Percentiles rank a stretch among this genome's conserved stretches.
Conservation (phyloP, 2,329 filamentous ascomycete species). For the Aspergillus sp. region DNA sequence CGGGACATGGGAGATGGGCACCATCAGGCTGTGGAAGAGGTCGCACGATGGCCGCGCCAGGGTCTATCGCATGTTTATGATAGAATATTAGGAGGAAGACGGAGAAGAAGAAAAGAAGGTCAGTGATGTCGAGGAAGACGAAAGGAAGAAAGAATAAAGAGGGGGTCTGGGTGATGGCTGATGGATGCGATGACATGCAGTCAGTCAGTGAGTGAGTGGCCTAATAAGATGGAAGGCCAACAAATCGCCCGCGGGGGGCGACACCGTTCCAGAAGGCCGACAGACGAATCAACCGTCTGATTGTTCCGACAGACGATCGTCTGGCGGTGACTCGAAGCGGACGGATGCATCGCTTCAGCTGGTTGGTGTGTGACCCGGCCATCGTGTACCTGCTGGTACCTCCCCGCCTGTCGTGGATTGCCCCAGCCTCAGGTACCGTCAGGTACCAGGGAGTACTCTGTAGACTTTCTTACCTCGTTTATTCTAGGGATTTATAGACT, state of each 20-base stretch:
- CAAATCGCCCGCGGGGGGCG: too few species aligned
- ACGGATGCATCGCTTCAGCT: conserved; percentile 23
- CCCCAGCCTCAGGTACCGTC: neutral
- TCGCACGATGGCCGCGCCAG: conserved; percentile 36
- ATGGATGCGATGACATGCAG: neutral
- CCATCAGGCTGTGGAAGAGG: conserved; percentile 32
- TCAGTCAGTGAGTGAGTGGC: too few species aligned
- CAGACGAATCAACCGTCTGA: neutral
- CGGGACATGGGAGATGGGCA: conserved; percentile 42
- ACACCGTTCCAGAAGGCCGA: neutral
- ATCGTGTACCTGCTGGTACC: neutral
- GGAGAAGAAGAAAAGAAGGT: conserved; percentile 1
- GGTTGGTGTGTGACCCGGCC: conserved; percentile 5
- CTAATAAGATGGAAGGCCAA: too few species aligned
- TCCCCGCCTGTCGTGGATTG: neutral
- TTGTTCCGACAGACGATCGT: neutral
- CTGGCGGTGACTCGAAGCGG: conserved; percentile 30
- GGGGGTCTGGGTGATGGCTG: conserved; percentile 4
- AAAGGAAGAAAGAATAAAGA: neutral
- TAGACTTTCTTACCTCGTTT: too few species aligned
- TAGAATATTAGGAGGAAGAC: conserved; percentile 5
- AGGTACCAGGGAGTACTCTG: too few species aligned
- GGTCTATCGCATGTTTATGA: conserved; percentile 41
- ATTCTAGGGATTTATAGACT: too few species aligned
- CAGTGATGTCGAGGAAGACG: neutral